Evolutionary conservation across 176 grass and related monocot species (phyloP).

Genomic region (Alloteropsis semialata): DNA sequence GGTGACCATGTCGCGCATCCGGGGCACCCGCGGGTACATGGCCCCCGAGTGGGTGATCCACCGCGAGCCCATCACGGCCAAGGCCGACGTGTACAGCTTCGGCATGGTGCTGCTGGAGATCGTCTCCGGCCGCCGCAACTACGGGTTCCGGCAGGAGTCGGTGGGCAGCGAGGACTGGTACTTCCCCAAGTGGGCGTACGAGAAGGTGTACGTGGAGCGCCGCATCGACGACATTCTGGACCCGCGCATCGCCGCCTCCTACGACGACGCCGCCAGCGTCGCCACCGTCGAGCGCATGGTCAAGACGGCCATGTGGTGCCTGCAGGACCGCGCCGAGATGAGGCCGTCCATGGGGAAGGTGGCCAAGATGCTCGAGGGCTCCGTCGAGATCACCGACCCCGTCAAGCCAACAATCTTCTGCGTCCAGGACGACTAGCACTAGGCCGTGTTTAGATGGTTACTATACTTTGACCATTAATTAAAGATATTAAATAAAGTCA

Average conservation of each 20-base stretch:
- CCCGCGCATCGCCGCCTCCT: slow-evolving; percentile 44
- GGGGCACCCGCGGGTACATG: slow-evolving; percentile 85
- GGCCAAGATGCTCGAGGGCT: slow-evolving; percentile 90
- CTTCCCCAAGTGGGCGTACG: slow-evolving; percentile 89
- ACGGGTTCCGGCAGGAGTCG: slow-evolving; percentile 65
- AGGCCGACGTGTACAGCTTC: slow-evolving; percentile 94
- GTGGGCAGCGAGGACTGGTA: slow-evolving; percentile 91
- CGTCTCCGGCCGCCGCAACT: slow-evolving; percentile 74
- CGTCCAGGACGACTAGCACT: slow-evolving; percentile 59
- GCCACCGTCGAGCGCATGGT: slow-evolving; percentile 87
- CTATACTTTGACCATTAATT: too few relatives aligned
- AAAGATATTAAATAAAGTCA: too few relatives aligned
- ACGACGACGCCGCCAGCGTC: slow-evolving; percentile 40
- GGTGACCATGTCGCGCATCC: slow-evolving; percentile 85
- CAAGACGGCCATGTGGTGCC: slow-evolving; percentile 96
- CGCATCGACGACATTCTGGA: slow-evolving; percentile 81
- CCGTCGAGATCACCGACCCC: slow-evolving; percentile 85
- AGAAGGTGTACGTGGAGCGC: slow-evolving; percentile 83
- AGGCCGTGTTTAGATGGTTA: too few relatives aligned
- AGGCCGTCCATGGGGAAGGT: slow-evolving; percentile 94
- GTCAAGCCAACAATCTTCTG: slow-evolving; percentile 82
- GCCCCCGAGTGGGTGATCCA: slow-evolving; percentile 95
- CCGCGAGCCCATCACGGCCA: slow-evolving; percentile 91
- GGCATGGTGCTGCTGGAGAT: slow-evolving; percentile 98
- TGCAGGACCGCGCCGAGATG: slow-evolving; percentile 87